A percentile compares a stretch with the other conserved stretches of the same genome.
These are phyloP conservation scores for Neurospora sp. DNA, from an alignment of 2,329 filamentous ascomycete genomes.

Conservation along the genomic window DNA sequence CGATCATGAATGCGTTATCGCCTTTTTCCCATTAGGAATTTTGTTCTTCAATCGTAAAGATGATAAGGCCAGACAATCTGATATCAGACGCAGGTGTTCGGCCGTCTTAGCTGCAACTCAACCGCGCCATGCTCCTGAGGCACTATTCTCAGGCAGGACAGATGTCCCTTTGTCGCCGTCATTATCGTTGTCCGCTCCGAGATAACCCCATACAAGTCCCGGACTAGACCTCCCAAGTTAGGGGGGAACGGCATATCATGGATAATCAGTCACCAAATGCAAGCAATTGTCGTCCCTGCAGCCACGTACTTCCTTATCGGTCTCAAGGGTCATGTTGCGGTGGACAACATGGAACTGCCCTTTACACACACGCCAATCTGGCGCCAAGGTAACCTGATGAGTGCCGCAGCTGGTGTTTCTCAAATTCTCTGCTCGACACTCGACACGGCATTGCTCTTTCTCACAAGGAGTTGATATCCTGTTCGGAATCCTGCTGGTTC, in stretches of 20 bases:
- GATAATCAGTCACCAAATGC: not conserved
- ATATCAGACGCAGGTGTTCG: constrained; percentile 14
- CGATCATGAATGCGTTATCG: constrained; percentile 14
- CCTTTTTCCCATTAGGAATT: constrained; percentile 27
- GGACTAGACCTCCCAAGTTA: not conserved
- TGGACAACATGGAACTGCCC: not conserved
- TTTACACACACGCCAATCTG: not conserved
- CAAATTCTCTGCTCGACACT: not conserved
- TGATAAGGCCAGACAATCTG: constrained; percentile 23
- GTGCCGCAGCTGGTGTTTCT: not conserved
- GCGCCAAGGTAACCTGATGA: not conserved
- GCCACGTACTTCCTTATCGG: not conserved
- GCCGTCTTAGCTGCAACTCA: constrained; percentile 7
- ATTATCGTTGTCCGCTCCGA: not conserved
- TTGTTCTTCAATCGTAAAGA: constrained; percentile 22
- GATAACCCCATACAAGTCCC: not conserved
- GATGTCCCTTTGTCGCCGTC: not conserved
- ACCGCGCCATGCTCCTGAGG: not conserved
- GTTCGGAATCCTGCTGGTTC: not conserved
- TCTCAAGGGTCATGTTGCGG: not conserved
- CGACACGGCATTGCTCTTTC: not conserved
- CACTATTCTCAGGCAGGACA: not conserved
- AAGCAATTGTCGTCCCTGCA: not conserved
- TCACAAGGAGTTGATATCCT: not conserved
- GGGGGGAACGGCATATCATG: not conserved